Percentiles rank a stretch among this genome's conserved stretches.
phyloP scores from a whole-genome alignment of 106 monocot species.

The Vanilla planifolia region DNA sequence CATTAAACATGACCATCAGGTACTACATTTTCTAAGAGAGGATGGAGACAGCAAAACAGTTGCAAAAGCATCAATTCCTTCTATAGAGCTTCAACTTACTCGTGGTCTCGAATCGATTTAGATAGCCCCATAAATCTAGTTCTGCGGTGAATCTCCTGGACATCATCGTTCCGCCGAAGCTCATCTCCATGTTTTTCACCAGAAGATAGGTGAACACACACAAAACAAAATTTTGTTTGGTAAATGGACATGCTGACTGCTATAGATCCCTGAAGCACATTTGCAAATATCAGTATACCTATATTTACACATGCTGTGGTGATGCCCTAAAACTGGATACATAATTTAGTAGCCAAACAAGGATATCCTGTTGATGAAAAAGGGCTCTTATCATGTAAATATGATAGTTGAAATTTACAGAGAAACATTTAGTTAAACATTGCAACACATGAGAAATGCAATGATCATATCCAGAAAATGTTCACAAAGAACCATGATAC shows the following conservation, averaged over 20 bases:
- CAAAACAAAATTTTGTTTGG: conserved; percentile 91
- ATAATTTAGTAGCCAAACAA: no score
- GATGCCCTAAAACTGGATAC: no score
- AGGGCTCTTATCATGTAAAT: no score
- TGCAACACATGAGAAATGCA: no score
- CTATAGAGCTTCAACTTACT: conserved; percentile 44
- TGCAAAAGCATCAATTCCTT: neutral
- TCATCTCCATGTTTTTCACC: conserved; percentile 87
- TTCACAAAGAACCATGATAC: no score
- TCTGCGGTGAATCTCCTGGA: conserved; percentile 79
- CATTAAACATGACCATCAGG: no score
- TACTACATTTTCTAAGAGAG: no score
- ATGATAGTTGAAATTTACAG: no score
- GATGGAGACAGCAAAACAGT: neutral
- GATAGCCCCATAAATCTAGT: conserved; percentile 57
- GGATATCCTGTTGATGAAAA: no score
- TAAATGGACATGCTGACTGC: conserved; percentile 96
- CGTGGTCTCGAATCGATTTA: conserved; percentile 70
- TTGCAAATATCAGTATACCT: conserved; percentile 2
- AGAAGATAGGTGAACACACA: conserved; percentile 75
- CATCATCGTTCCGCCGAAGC: conserved; percentile 74
- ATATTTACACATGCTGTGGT: no score
- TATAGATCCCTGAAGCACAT: conserved; percentile 78
- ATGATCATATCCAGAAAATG: no score
- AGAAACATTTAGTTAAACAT: no score